Evolutionary conservation across 768 basidiomycete genomes (phyloP).

Genomic region (Lactifluus rugatus): DNA sequence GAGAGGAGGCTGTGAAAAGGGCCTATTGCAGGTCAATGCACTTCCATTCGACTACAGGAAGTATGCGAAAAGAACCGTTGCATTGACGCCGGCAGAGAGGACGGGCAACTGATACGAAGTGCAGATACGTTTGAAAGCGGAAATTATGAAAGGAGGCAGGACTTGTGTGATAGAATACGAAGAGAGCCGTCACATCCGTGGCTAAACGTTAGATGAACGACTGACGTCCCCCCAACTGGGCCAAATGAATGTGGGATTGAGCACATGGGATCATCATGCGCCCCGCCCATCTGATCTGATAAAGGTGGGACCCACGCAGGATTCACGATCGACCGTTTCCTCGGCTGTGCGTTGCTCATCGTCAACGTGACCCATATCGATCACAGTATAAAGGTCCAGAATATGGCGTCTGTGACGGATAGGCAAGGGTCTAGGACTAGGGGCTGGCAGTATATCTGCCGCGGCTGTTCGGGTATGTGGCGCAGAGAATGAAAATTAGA

Average conservation of each 20-base stretch:
- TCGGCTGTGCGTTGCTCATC: neutral
- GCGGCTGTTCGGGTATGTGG: neutral
- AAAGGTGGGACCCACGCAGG: neutral
- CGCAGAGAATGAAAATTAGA: too few species aligned
- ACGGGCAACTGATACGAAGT: neutral
- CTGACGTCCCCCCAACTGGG: neutral
- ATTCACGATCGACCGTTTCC: neutral
- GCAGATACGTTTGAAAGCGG: neutral
- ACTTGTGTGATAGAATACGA: neutral
- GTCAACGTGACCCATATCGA: neutral
- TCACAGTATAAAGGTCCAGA: neutral
- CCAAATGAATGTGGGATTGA: neutral
- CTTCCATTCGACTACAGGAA: neutral
- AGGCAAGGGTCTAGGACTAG: neutral
- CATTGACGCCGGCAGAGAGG: neutral
- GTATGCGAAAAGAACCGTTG: neutral
- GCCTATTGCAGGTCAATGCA: neutral
- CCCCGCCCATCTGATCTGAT: slow-evolving; percentile 9
- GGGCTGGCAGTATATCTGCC: neutral
- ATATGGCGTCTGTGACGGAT: neutral
- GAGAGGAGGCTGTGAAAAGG: slow-evolving; percentile 1
- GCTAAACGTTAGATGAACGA: neutral
- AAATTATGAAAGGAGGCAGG: slow-evolving; percentile 8
- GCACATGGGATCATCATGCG: slow-evolving; percentile 11
- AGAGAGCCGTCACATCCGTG: slow-evolving; percentile 6